Percentiles rank a stretch among this genome's conserved stretches.
phyloP scores from a whole-genome alignment of 2,329 filamentous ascomycete genomes.

The Ophiocordyceps camponoti-saundersi region DNA sequence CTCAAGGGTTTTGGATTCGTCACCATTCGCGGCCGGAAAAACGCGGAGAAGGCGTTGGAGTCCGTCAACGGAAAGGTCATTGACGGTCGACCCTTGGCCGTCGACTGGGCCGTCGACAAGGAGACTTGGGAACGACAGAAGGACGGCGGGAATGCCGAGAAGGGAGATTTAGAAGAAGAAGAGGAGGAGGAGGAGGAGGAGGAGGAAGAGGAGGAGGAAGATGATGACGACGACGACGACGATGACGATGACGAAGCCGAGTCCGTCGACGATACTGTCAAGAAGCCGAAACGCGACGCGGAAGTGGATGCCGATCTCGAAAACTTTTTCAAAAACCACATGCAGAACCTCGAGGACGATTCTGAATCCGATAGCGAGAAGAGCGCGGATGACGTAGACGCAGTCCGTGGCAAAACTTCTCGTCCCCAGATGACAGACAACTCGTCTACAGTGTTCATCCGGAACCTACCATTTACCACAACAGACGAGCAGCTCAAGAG shows the following conservation, averaged over 20 bases:
- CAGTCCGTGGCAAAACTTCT: conserved; percentile 19
- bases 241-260: conserved; percentile 18
- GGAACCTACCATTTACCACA: conserved; percentile 81
- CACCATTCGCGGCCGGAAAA: conserved; percentile 70
- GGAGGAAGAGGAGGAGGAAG: conserved; percentile 11
- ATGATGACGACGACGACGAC: conserved; percentile 13
- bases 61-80: conserved; percentile 78
- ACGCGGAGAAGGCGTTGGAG: conserved; percentile 77
- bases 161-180: conserved; percentile 10
- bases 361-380: conserved; percentile 36
- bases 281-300: conserved; percentile 21
- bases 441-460: conserved; percentile 71
- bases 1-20: conserved; percentile 88
- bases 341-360: conserved; percentile 40
- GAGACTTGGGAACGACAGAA: conserved; percentile 60
- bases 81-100: conserved; percentile 74
- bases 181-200: conserved; percentile 18
- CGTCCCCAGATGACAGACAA: conserved; percentile 36
- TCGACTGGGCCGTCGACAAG: conserved; percentile 96
- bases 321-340: conserved; percentile 41
- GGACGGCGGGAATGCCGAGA: conserved; percentile 12
- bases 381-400: conserved; percentile 21
- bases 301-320: conserved; percentile 27
- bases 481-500: conserved; percentile 68
- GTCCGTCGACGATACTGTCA: conserved; percentile 9